These are phyloP conservation scores for Pittosporum tobira DNA, from an alignment of 129 eudicot genomes.

Conservation along the genomic window DNA sequence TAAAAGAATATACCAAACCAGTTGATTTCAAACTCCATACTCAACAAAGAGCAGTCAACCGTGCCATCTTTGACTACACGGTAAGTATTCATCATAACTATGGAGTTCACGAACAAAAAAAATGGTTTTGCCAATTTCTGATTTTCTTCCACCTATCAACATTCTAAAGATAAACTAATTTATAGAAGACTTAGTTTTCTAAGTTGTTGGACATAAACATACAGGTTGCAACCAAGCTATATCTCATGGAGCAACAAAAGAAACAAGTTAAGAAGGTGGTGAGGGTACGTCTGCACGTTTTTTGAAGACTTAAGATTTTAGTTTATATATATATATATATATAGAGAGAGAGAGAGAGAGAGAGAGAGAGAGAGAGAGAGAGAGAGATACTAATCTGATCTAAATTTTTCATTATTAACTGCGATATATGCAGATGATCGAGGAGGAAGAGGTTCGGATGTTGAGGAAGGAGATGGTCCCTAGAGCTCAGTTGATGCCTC, in stretches of 20 bases:
- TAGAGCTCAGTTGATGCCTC: slow-evolving; percentile 86
- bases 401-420: too few species aligned
- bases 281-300: slow-evolving; percentile 30
- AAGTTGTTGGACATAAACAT: neutral
- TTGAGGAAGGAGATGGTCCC: slow-evolving; percentile 83
- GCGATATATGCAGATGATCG: slow-evolving; percentile 62
- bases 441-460: slow-evolving; percentile 77
- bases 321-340: neutral
- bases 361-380: too few species aligned
- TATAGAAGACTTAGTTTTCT: neutral
- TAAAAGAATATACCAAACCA: slow-evolving; percentile 55
- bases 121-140: too few species aligned
- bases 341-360: too few species aligned
- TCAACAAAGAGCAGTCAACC: slow-evolving; percentile 68
- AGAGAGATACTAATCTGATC: too few species aligned
- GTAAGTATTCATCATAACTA: slow-evolving; percentile 25
- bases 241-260: slow-evolving; percentile 64
- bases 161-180: neutral
- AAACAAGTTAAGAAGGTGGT: slow-evolving; percentile 48
- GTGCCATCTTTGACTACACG: slow-evolving; percentile 67
- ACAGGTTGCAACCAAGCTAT: slow-evolving; percentile 70
- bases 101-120: too few species aligned
- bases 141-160: too few species aligned
- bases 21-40: slow-evolving; percentile 62
- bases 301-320: slow-evolving; percentile 1